phyloP scores from a whole-genome alignment of 2,329 filamentous ascomycete species.

The Penicillium freii region DNA sequence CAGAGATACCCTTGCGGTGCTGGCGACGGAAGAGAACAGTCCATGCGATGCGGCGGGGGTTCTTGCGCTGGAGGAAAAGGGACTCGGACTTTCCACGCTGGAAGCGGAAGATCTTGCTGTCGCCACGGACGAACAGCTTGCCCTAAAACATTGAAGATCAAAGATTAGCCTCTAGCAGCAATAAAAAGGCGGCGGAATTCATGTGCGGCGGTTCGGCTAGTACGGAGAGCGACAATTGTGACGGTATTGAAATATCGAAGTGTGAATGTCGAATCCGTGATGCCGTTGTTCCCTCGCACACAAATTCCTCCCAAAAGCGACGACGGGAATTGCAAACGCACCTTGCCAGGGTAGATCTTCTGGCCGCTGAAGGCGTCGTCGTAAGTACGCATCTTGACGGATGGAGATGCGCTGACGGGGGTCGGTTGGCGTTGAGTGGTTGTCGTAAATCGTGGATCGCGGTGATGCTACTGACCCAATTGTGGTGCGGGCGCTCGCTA shows the following conservation, averaged over 20 bases:
- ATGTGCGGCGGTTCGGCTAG: slow-evolving; percentile 11
- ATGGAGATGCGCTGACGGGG: slow-evolving; percentile 47
- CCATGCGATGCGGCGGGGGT: slow-evolving; percentile 99
- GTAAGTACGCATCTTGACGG: slow-evolving; percentile 71
- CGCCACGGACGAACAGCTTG: slow-evolving; percentile 99
- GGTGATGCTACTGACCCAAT: slow-evolving; percentile 39
- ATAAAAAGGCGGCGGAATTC: background rate
- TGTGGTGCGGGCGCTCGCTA: slow-evolving; percentile 47
- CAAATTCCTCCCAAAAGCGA: slow-evolving; percentile 17
- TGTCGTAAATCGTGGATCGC: slow-evolving; percentile 43
- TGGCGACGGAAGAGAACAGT: slow-evolving; percentile 96
- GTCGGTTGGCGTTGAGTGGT: slow-evolving; percentile 46
- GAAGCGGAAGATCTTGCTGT: slow-evolving; percentile 99
- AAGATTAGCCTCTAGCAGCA: slow-evolving; percentile 28
- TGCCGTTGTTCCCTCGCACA: slow-evolving; percentile 18
- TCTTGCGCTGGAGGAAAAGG: slow-evolving; percentile 99
- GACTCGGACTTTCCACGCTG: slow-evolving; percentile 99
- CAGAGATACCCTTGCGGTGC: slow-evolving; percentile 99
- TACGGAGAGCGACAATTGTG: slow-evolving; percentile 9
- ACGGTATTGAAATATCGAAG: slow-evolving; percentile 5
- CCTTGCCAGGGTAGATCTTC: slow-evolving; percentile 80
- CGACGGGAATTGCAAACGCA: slow-evolving; percentile 46
- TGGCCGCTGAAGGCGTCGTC: slow-evolving; percentile 74
- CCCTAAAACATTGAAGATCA: slow-evolving; percentile 61
- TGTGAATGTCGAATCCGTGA: slow-evolving; percentile 9